phyloP scores from a whole-genome alignment of 352 stramenopile genomes.

The Globisporangium solare region DNA sequence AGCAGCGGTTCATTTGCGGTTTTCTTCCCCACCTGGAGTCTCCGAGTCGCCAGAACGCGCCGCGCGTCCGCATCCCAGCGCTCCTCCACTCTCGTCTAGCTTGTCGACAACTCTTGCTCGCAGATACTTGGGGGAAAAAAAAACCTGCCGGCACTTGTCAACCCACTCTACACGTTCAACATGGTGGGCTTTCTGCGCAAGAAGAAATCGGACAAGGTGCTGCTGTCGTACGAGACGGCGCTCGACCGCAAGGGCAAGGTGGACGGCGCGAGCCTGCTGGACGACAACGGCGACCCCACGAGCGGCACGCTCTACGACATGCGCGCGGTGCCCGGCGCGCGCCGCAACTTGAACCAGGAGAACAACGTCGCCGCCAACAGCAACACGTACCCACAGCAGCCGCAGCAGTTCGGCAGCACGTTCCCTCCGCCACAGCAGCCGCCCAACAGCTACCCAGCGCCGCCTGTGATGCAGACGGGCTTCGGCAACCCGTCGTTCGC shows the following conservation, averaged over 20 bases:
- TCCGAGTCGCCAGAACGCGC: background rate
- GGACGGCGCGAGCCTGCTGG: slow-evolving; percentile 75
- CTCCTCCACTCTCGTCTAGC: background rate
- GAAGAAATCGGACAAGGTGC: slow-evolving; percentile 75
- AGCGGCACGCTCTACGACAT: slow-evolving; percentile 65
- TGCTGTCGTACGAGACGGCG: slow-evolving; percentile 64
- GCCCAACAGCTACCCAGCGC: slow-evolving; percentile 9
- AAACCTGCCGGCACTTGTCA: no score
- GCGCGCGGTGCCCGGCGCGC: slow-evolving; percentile 21
- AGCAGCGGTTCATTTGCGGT: slow-evolving; percentile 7
- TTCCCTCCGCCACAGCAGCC: slow-evolving; percentile 13
- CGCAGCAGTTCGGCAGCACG: slow-evolving; percentile 21
- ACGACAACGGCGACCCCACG: slow-evolving; percentile 78
- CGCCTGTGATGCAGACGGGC: slow-evolving; percentile 16
- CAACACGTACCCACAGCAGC: slow-evolving; percentile 49
- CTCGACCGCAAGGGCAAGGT: slow-evolving; percentile 84
- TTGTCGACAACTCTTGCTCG: no score
- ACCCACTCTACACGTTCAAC: background rate
- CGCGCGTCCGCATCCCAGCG: slow-evolving; percentile 8
- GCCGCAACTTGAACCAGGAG: slow-evolving; percentile 65
- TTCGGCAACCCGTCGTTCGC: slow-evolving; percentile 4
- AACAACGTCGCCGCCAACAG: slow-evolving; percentile 27
- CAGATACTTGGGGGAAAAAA: no score
- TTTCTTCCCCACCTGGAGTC: slow-evolving; percentile 4
- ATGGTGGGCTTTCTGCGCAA: slow-evolving; percentile 85